Base-by-base conservation (phyloP, 192 early-diverging fungal species). In the Backusella australiensis region DNA sequence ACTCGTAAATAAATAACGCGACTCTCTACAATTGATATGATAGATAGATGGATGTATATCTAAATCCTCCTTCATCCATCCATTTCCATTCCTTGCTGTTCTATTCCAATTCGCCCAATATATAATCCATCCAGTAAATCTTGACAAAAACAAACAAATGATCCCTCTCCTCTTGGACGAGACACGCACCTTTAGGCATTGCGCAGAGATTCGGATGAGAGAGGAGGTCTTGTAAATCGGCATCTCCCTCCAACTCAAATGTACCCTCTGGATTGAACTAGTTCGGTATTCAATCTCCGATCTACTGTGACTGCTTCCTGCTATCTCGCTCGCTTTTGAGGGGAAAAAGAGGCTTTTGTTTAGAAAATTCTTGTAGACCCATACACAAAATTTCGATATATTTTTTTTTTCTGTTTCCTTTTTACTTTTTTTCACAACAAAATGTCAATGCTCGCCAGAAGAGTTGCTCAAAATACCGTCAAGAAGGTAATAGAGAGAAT, bases 131-230 rank as follows among this genome's bases (percentile, higher is more conserved):
- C 38, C 38, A 39, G 11, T 11, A 39, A 39, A 11, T 39, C 38
- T 39, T 39, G 38, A 32, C 1, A 32, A 32, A 32, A 32, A 39
- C 1, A 39, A 39, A 39, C 38, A 39, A 39, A 39, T 12, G 1
- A 11, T 39, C 38, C 38, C 38, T 39, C 38, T 32, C 38, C 38
- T 44, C 42, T 17, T 44, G 4, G 15, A 44, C 12, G 19, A 11
- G 2, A 63, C 11, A 72, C 70, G 19, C 70, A 72, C 70, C 70
- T 72, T 72, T 72, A 49, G 70, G 70, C 70, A 72, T 72, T 72
- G 70, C 41, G 70, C 38, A 72, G 70, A 72, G 44, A 72, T 72
- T 52, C 70, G 41, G 41, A 72, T 72, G 70, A 72, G 41, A 72
- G 70, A 72, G 70, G 41, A 72, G 44, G 70, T 42, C 70, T 53